Evolutionary conservation across 1,284 basidiomycete species (phyloP), one percentile per base, ranked within the genome.

Genomic region (Cutaneotrichosporon dermatis): DNA sequence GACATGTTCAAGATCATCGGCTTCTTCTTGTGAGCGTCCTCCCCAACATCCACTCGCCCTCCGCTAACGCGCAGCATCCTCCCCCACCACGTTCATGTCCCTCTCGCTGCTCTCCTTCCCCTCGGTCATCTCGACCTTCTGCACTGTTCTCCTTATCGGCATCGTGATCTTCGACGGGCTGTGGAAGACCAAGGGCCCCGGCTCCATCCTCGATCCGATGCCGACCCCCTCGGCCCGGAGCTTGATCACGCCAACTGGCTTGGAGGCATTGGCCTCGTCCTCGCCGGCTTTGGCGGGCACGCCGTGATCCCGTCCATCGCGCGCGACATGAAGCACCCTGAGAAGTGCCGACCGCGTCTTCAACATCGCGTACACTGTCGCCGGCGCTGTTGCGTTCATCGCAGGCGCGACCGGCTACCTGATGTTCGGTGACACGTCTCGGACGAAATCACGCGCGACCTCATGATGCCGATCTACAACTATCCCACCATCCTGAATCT

Each of bases 221-320:
- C 79, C 82, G 12, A 96, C 92, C 0, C 84, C n/a, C 65, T 87
- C 10, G 81, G 81, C 0, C 81, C 89, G 34, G 81, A 84, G 49
- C 79, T 78, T 79, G 55, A 82, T 72, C 67, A 77, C 76, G 60
- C 83, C 73, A 74, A 85, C 60, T 75, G 73, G 67, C 61, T 77
- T 25, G 65, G 76, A 70, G 64, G 86, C 62, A 75, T 97, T 3
- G 94, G 94, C 3, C 80, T 98, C 58, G 87, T 97, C 73, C 92
- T 98, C 88, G 91, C 91, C n/a, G 93, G 94, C 83, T 95, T 97
- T 69, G 88, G 92, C 5, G 92, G 93, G 1, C 94, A 98, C 75
- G 89, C 92, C 11, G 90, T 95, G 41, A 88, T 97, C 53, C 94
- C 94, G 6, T 90, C 88, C 9, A 77, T 98, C 12, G 91, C 89